A percentile compares a stretch with the other conserved stretches of the same genome.
These are phyloP conservation scores for Pontederia crassipes DNA, from an alignment of 176 grass and related monocot genomes.

Conservation along the genomic window DNA sequence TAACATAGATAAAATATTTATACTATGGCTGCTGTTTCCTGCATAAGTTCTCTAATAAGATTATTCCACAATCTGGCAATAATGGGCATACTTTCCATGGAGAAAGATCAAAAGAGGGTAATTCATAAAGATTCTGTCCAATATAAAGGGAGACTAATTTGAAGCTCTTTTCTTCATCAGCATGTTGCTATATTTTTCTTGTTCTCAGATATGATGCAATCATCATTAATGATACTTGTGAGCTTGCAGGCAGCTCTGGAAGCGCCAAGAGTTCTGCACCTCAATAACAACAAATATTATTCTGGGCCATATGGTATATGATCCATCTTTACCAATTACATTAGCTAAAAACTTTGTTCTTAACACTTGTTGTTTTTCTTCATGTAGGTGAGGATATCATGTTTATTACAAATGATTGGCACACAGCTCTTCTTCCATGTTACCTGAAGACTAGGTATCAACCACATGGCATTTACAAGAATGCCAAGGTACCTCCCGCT, in stretches of 20 bases:
- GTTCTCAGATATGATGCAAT: not conserved
- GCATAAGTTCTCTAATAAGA: too few species aligned
- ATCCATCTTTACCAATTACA: not conserved
- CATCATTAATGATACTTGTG: not conserved
- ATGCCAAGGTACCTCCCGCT: conserved; percentile 43
- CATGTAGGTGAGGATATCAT: conserved; percentile 69
- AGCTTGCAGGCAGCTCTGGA: conserved; percentile 66
- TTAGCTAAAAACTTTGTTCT: not conserved
- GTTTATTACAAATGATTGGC: conserved; percentile 95
- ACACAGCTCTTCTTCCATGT: conserved; percentile 54
- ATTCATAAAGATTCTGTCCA: too few species aligned
- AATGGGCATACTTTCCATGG: too few species aligned
- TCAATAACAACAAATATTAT: conserved; percentile 53
- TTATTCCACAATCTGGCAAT: too few species aligned
- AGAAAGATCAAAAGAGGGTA: too few species aligned
- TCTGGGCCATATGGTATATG: conserved; percentile 62
- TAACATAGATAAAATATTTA: too few species aligned
- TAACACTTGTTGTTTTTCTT: not conserved
- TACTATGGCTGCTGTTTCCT: too few species aligned
- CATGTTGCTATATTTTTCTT: not conserved
- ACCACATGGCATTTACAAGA: conserved; percentile 54
- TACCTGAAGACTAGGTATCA: conserved; percentile 84
- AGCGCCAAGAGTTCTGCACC: conserved; percentile 61
- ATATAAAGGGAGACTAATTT: too few species aligned
- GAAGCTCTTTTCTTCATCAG: too few species aligned